Base-by-base conservation (phyloP, 2,329 filamentous ascomycete species). In the Phialophora macrospora region DNA sequence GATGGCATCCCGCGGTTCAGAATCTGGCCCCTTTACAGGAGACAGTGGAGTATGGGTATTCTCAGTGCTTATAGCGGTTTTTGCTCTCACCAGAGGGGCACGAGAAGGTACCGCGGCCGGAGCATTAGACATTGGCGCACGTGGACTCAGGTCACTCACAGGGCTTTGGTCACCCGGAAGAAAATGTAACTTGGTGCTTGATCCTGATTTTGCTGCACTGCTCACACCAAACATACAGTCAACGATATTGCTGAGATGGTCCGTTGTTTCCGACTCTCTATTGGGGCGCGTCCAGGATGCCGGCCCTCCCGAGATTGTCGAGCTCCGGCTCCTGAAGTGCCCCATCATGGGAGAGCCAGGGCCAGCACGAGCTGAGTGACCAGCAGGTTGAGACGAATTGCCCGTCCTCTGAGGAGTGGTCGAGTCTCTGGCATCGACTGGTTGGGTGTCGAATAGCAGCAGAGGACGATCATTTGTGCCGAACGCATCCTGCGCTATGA, bases 151-250 rank as follows among this genome's bases (percentile, higher is more conserved):
- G 32, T 66, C 63, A 26, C 28, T 66, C 11, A 61, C 32, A 20
- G 51, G 22, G 51, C 60, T 59, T 32, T 54, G 64, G 54, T 68
- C 63, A 44, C 69, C 68, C 0, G 67, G 80, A 67, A 87, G 80
- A 60, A 87, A 83, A 72, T 87, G 85, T 73, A 87, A 81, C 73
- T 87, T 87, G 52, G 85, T 87, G 26, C 83, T 85, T 8, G 84
- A 83, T n/a, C 84, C 84, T 48, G 82, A 78, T 71, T 86, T 86
- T 67, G 81, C 83, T 73, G 86, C 84, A 46, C 83, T 81, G 60
- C 82, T 82, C 67, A 84, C 85, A 30, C 85, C 85, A 72, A 87
- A 87, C 73, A 87, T 87, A 74, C 85, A 87, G 67, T 86, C 85
- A 64, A 87, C 71, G 61, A 81, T 74, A 75, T 81, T 77, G 67